Conservation (phyloP, 2,329 filamentous ascomycete species). For the Fusarium brevicatenulatum region DNA sequence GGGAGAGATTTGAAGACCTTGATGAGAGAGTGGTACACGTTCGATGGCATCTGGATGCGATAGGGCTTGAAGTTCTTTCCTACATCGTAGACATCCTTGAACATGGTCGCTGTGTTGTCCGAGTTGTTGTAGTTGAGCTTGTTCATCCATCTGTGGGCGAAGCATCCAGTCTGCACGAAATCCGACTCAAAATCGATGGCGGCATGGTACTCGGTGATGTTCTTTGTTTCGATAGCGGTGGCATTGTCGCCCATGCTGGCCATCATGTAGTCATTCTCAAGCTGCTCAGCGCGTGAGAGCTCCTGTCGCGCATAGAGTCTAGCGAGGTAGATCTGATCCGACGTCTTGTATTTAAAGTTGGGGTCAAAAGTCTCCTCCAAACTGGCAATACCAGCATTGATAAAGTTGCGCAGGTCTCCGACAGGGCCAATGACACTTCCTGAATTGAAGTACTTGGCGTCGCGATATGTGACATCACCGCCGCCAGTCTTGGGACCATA, state of each 20-base stretch:
- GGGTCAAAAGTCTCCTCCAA: constrained; percentile 49
- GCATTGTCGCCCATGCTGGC: not conserved
- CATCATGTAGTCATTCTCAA: constrained; percentile 26
- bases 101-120: constrained; percentile 17
- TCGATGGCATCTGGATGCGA: constrained; percentile 25
- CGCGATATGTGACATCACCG: constrained; percentile 45
- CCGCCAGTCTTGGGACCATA: constrained; percentile 52
- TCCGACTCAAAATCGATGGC: constrained; percentile 33
- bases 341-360: constrained; percentile 45
- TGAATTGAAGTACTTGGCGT: constrained; percentile 57
- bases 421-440: constrained; percentile 58
- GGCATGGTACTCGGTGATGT: constrained; percentile 28
- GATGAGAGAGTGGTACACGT: constrained; percentile 17
- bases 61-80: constrained; percentile 21
- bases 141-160: constrained; percentile 25
- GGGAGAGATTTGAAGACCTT: constrained; percentile 20
- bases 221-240: constrained; percentile 24
- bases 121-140: constrained; percentile 28
- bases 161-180: constrained; percentile 29
- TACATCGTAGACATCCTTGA: constrained; percentile 17
- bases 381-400: constrained; percentile 43
- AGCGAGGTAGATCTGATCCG: constrained; percentile 50
- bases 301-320: constrained; percentile 57
- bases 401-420: constrained; percentile 42
- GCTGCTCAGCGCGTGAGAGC: constrained; percentile 49